Evolutionary conservation across 2,329 filamentous ascomycete species (phyloP).

Genomic region (Boeremia exigua): DNA sequence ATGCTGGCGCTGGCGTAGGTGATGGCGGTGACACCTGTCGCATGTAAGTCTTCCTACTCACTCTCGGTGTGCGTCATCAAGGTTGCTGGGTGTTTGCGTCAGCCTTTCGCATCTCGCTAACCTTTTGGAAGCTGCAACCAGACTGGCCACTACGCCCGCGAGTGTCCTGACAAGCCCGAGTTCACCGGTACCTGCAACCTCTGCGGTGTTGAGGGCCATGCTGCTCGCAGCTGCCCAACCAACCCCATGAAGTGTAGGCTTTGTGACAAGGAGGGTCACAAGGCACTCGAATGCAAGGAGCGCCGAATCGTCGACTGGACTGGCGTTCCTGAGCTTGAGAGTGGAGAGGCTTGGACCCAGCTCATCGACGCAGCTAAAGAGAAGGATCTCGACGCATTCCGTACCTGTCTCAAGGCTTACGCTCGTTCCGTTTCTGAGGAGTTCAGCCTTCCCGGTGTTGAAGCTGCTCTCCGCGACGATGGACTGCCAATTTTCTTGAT

Average conservation of each 20-base stretch:
- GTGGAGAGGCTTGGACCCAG: slow-evolving; percentile 58
- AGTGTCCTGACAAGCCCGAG: slow-evolving; percentile 55
- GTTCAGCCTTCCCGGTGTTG: slow-evolving; percentile 56
- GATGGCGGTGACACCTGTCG: slow-evolving; percentile 49
- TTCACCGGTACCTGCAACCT: slow-evolving; percentile 66
- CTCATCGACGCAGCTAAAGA: slow-evolving; percentile 57
- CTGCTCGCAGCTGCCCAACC: slow-evolving; percentile 67
- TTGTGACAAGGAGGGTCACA: slow-evolving; percentile 58
- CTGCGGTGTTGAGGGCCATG: slow-evolving; percentile 61
- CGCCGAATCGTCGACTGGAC: slow-evolving; percentile 43
- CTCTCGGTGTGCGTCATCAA: background rate
- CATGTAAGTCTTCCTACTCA: slow-evolving; percentile 42
- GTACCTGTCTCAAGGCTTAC: slow-evolving; percentile 55
- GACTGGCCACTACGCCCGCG: slow-evolving; percentile 55
- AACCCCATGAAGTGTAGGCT: slow-evolving; percentile 62
- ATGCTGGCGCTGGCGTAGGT: slow-evolving; percentile 34
- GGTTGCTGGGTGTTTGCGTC: background rate
- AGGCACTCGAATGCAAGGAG: slow-evolving; percentile 56
- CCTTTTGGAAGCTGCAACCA: slow-evolving; percentile 48
- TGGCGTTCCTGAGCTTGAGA: slow-evolving; percentile 54
- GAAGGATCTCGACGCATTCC: slow-evolving; percentile 60
- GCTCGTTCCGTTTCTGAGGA: slow-evolving; percentile 49
- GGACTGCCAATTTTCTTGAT: slow-evolving; percentile 59
- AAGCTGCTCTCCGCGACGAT: slow-evolving; percentile 58
- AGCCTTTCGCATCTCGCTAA: slow-evolving; percentile 30